phyloP scores from a whole-genome alignment of 345 rosid genomes.

The Lumnitzera racemosa region DNA sequence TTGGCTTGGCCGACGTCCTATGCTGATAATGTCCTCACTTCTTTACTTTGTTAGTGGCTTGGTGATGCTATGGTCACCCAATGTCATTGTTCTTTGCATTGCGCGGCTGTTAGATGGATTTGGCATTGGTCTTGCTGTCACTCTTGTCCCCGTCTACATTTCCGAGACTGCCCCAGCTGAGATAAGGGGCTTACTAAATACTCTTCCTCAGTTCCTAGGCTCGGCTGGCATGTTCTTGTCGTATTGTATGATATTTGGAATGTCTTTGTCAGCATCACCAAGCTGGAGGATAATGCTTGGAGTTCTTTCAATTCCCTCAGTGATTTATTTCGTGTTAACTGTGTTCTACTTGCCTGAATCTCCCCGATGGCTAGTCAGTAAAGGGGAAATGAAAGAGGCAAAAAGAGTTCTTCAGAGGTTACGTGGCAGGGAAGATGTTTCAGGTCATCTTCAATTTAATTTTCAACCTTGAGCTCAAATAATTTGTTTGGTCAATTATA shows the following conservation, averaged over 20 bases:
- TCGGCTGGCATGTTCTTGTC: conserved; percentile 84
- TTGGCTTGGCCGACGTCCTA: conserved; percentile 81
- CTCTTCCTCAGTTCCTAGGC: conserved; percentile 80
- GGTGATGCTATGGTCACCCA: conserved; percentile 82
- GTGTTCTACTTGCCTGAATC: conserved; percentile 85
- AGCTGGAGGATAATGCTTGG: conserved; percentile 88
- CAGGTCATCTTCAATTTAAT: conserved; percentile 28
- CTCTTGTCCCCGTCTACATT: conserved; percentile 76
- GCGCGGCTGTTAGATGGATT: conserved; percentile 80
- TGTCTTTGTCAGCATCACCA: conserved; percentile 59
- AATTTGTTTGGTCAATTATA: background rate
- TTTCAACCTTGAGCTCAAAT: no score
- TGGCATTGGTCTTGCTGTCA: conserved; percentile 78
- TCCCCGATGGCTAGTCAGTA: conserved; percentile 93
- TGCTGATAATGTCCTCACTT: conserved; percentile 61
- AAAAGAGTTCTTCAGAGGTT: conserved; percentile 64
- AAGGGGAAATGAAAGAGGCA: conserved; percentile 79
- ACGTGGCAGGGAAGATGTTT: conserved; percentile 79
- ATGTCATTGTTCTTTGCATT: conserved; percentile 56
- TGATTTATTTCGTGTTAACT: conserved; percentile 46
- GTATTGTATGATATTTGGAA: conserved; percentile 73
- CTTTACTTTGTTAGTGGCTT: conserved; percentile 68
- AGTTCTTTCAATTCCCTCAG: conserved; percentile 71
- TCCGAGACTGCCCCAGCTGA: conserved; percentile 90
- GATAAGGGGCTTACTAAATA: conserved; percentile 67